These are phyloP conservation scores for Moniliella sp. DNA, from an alignment of 1,284 basidiomycete species.

Conservation along the genomic window DNA sequence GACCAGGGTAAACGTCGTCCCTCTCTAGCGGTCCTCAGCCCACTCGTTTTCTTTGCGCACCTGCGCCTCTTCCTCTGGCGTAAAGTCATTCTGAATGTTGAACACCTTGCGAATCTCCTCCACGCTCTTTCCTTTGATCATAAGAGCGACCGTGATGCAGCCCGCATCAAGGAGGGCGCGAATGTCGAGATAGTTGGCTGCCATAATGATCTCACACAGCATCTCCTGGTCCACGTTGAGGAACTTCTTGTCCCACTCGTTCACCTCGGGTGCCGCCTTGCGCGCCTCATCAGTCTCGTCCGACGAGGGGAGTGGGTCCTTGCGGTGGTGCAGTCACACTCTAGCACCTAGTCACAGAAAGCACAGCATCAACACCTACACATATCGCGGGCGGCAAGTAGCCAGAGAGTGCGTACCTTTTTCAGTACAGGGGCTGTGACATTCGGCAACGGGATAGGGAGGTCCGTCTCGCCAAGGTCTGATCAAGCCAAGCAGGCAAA, in stretches of 20 bases:
- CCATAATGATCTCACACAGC: constrained; percentile 94
- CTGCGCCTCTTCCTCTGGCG: constrained; percentile 96
- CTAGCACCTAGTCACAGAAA: constrained; percentile 55
- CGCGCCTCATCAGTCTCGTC: constrained; percentile 61
- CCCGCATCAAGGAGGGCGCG: constrained; percentile 96
- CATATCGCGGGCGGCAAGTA: neutral
- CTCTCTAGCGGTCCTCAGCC: constrained; percentile 1
- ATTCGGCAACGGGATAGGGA: constrained; percentile 85
- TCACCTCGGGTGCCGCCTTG: constrained; percentile 90
- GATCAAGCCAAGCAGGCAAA: neutral
- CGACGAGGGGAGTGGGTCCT: constrained; percentile 72
- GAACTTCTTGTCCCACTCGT: constrained; percentile 98
- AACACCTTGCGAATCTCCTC: constrained; percentile 90
- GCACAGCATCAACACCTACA: neutral
- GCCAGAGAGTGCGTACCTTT: constrained; percentile 50
- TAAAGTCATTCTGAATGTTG: constrained; percentile 62
- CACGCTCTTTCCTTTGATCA: no score
- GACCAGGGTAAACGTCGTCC: no score
- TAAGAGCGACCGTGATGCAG: constrained; percentile 98
- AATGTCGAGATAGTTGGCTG: constrained; percentile 98
- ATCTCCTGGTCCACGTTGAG: constrained; percentile 80
- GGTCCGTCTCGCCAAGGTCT: constrained; percentile 36
- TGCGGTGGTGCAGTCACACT: constrained; percentile 98
- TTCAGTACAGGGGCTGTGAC: constrained; percentile 90
- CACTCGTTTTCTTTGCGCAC: constrained; percentile 91